Evolutionary conservation across 805 yeast species (phyloP), one percentile per base, ranked within the genome.

Genomic region (Starmerella roubikii): DNA sequence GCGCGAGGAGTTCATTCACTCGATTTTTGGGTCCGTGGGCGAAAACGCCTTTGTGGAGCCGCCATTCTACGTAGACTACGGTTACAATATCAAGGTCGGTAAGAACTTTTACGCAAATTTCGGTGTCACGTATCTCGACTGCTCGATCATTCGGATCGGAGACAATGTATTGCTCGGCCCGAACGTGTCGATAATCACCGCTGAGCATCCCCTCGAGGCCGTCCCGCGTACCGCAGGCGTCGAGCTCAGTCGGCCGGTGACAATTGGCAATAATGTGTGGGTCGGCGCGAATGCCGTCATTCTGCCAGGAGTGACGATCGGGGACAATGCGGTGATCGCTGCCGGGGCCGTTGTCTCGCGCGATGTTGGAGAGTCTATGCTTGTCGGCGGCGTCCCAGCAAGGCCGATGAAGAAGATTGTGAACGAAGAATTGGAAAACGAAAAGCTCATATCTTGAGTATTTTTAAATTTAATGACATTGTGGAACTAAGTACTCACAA

Each of bases 251-350:
- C 50, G 56, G 27, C 77, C 79, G 5, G 67, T 79, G 23, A 60
- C 54, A 2, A 72, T 79, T 26, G 83, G 78, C 2, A 66, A 73
- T 53, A 68, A 71, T 44, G 80, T 75, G 8, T 78, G 86, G 88
- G 59, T 78, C 30, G 82, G 81, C 13, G 64, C 75, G 1, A 63
- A 65, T 30, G 72, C 60, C 13, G 59, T 61, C 1, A 65, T 79
- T 8, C 55, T 77, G 36, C 79, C 81, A 2, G 86, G 85, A 8
- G 76, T 75, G 10, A 71, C 68, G 1, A 65, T 78, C 32, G 86
- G 85, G 12, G 70, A 72, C 35, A 69, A 71, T 9, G 65, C 67
- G 3, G 72, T 74, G 1, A 63, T 78, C 31, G 86, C 77, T 2
- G 82, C 85, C 3, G 83, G 82, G 3, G 60, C 77, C 7, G 75